Evolutionary conservation across 2,329 filamentous ascomycete genomes (phyloP).

Genomic region (Calonectria pteridis): DNA sequence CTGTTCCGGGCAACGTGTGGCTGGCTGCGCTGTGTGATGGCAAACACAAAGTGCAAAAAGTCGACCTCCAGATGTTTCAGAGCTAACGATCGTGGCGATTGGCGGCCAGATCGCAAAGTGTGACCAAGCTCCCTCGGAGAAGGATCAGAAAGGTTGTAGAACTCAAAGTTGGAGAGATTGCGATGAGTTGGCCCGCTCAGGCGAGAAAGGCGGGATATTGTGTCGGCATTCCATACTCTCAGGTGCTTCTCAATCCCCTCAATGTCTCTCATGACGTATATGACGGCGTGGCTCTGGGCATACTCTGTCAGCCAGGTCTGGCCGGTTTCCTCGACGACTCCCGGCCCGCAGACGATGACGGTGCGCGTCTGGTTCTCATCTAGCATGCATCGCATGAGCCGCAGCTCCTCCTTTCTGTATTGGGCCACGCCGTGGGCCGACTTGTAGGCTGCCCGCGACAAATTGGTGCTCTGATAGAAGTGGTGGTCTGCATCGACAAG

Average conservation of each 20-base stretch:
- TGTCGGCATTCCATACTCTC: slow-evolving; percentile 19
- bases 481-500: slow-evolving; percentile 70
- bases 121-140: neutral
- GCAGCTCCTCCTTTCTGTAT: slow-evolving; percentile 31
- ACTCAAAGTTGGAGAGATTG: slow-evolving; percentile 25
- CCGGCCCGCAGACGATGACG: slow-evolving; percentile 69
- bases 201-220: slow-evolving; percentile 21
- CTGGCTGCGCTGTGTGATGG: neutral
- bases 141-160: slow-evolving; percentile 25
- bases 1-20: slow-evolving; percentile 12
- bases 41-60: slow-evolving; percentile 21
- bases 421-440: slow-evolving; percentile 47
- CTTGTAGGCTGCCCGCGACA: slow-evolving; percentile 66
- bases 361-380: slow-evolving; percentile 62
- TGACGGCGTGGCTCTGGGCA: slow-evolving; percentile 21
- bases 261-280: slow-evolving; percentile 27
- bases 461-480: slow-evolving; percentile 69
- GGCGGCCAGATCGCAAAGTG: neutral
- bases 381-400: slow-evolving; percentile 55
- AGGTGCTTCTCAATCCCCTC: slow-evolving; percentile 24
- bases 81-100: slow-evolving; percentile 19
- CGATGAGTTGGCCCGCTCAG: slow-evolving; percentile 17
- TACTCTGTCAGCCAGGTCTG: slow-evolving; percentile 50
- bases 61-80: slow-evolving; percentile 26
- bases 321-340: slow-evolving; percentile 66